Evolutionary conservation across 2,329 filamentous ascomycete genomes (phyloP), one percentile per base, ranked within the genome.

Genomic region (Lizonia empirigonia): DNA sequence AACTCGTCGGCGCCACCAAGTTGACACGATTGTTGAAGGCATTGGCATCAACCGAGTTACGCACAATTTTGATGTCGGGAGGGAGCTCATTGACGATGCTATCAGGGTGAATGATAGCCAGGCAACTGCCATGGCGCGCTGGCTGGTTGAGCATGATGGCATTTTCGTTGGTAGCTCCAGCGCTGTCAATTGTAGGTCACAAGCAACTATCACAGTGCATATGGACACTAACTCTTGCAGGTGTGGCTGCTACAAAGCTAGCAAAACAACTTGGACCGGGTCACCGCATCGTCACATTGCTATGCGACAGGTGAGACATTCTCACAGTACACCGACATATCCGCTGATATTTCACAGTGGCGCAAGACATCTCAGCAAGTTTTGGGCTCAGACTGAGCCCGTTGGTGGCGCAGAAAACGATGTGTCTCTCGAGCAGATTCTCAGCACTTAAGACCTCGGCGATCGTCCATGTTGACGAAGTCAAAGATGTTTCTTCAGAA

Each of bases 31-130:
- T 58, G 91, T 99, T 22, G 95, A 99, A 75, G 94, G 94, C 1
- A 90, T 99, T 58, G 94, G 94, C 1, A 89, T 97, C 73, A 99
- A 96, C 70, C 86, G 94, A 2, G 81, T 96, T n/a, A 99, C 94
- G 1, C 83, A 85, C 44, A 99, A 97, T 72, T 94, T 99, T 59
- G 90, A 96, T 70, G 87, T 86, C 22, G 94, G 93, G 0, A 81
- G 90, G 59, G 87, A 93, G 66, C 75, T 97, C 47, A 84, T 99
- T 44, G 91, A 97, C 71, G 91, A 97, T 74, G 93, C 94, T 2
- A 85, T 97, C 29, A 84, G 87, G 52, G 91, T 99, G 12, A 90
- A 85, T 2, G 95, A 99, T 73, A 84, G 85, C 40, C 92, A 99
- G 77, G 94, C 94, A 10, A 85, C 90, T 70, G 82, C 82, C 46